Conservation (phyloP, 2,329 filamentous ascomycete species). For the Colletotrichum sansevieriae region DNA sequence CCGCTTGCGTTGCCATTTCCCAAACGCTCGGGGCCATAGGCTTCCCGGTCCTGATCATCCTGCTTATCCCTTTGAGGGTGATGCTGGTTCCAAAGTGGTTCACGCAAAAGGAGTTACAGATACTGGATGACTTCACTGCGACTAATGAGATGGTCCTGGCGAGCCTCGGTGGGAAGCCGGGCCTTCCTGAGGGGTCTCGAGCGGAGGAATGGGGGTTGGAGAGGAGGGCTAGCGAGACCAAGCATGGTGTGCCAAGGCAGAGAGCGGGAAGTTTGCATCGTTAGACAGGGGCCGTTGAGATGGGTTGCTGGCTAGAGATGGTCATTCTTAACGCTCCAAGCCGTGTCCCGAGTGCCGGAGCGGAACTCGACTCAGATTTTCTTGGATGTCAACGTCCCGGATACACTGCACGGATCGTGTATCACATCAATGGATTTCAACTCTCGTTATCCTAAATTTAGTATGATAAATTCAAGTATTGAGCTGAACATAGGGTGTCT, state of each 20-base stretch:
- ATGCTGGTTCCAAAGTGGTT: slow-evolving; percentile 65
- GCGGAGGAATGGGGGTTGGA: slow-evolving; percentile 44
- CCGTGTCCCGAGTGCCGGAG: too few relatives aligned
- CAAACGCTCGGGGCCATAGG: slow-evolving; percentile 71
- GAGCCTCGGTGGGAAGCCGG: slow-evolving; percentile 63
- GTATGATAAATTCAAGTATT: too few relatives aligned
- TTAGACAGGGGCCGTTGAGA: background rate
- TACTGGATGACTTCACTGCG: slow-evolving; percentile 67
- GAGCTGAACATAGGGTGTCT: too few relatives aligned
- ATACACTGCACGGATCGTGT: too few relatives aligned
- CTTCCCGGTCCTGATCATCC: slow-evolving; percentile 69
- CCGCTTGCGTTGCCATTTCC: slow-evolving; percentile 67
- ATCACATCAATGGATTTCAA: too few relatives aligned
- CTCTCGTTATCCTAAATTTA: too few relatives aligned
- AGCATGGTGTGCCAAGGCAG: slow-evolving; percentile 44
- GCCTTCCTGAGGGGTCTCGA: slow-evolving; percentile 49
- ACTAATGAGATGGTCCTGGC: slow-evolving; percentile 66
- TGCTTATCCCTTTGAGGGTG: slow-evolving; percentile 67
- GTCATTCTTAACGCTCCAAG: background rate
- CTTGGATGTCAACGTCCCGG: too few relatives aligned
- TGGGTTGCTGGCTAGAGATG: background rate
- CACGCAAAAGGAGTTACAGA: slow-evolving; percentile 58
- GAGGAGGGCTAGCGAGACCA: slow-evolving; percentile 39
- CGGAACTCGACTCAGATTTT: too few relatives aligned
- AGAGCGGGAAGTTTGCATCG: slow-evolving; percentile 44